phyloP scores from a whole-genome alignment of 1,139 yeast genomes.

The Magnusiomyces suaveolens region DNA sequence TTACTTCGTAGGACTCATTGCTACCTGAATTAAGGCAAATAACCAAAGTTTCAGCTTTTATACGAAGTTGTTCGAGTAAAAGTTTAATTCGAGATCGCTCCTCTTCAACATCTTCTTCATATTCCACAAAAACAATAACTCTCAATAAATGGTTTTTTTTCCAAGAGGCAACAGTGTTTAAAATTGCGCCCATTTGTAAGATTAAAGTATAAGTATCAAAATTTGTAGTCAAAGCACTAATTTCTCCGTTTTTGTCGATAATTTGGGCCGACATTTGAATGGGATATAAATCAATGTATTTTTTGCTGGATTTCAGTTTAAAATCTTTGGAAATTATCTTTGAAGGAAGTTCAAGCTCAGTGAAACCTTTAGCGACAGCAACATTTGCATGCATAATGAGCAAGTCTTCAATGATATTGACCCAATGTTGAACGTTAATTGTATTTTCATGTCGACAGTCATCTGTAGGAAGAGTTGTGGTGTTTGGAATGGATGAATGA shows the following conservation, averaged over 20 bases:
- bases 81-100: constrained; percentile 54
- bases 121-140: constrained; percentile 84
- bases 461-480: constrained; percentile 76
- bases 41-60: constrained; percentile 68
- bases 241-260: constrained; percentile 50
- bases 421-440: constrained; percentile 75
- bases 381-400: constrained; percentile 88
- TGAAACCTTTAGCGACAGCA: constrained; percentile 86
- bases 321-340: constrained; percentile 3
- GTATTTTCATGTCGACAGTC: constrained; percentile 60
- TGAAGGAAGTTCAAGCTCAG: constrained; percentile 47
- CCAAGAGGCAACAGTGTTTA: constrained; percentile 92
- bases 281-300: constrained; percentile 78
- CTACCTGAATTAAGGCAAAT: constrained; percentile 54
- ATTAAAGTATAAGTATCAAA: constrained; percentile 92
- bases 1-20: constrained; percentile 59
- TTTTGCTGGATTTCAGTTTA: constrained; percentile 5
- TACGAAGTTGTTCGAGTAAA: constrained; percentile 65
- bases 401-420: constrained; percentile 80
- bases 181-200: constrained; percentile 82
- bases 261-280: constrained; percentile 89
- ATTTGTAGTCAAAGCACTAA: constrained; percentile 69
- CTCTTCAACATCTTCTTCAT: constrained; percentile 54
- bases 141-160: constrained; percentile 60
- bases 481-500: too few species aligned